Conservation (phyloP, 805 yeast species). For the Pichia thaimueangensis region DNA sequence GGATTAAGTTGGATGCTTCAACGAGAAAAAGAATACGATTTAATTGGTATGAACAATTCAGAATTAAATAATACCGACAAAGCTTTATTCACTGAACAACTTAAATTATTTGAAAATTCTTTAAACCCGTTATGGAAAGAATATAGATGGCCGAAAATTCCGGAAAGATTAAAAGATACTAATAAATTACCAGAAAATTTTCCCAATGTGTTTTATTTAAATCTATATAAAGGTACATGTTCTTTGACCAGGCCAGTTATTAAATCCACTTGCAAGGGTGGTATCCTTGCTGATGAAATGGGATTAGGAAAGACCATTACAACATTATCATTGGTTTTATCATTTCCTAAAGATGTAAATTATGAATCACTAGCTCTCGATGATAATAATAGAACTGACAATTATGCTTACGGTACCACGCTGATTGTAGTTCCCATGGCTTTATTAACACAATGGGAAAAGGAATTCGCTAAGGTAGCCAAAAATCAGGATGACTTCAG, state of each 20-base stretch:
- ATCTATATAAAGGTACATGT: slow-evolving; percentile 74
- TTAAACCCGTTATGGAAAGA: slow-evolving; percentile 85
- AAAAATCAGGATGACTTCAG: slow-evolving; percentile 31
- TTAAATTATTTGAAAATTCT: slow-evolving; percentile 36
- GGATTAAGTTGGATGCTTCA: slow-evolving; percentile 89
- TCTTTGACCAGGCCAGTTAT: slow-evolving; percentile 62
- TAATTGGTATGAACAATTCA: slow-evolving; percentile 31
- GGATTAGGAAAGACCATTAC: slow-evolving; percentile 93
- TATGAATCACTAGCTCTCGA: slow-evolving; percentile 13
- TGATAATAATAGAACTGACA: slow-evolving; percentile 15
- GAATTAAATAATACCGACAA: slow-evolving; percentile 19
- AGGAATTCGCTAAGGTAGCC: slow-evolving; percentile 61
- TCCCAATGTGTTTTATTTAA: slow-evolving; percentile 52
- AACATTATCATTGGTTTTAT: slow-evolving; percentile 63
- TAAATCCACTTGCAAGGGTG: slow-evolving; percentile 61
- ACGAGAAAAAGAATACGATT: slow-evolving; percentile 58
- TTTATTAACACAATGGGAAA: slow-evolving; percentile 83
- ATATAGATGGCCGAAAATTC: slow-evolving; percentile 59
- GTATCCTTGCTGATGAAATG: slow-evolving; percentile 94
- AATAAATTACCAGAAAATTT: background rate
- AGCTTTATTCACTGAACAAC: slow-evolving; percentile 19
- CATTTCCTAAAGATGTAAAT: slow-evolving; percentile 48
- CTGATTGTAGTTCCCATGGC: slow-evolving; percentile 88
- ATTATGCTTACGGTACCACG: slow-evolving; percentile 67
- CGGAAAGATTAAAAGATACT: slow-evolving; percentile 8